Evolutionary conservation across 2,329 filamentous ascomycete genomes (phyloP), one percentile per base, ranked within the genome.

Genomic region (Madurella mycetomatis): DNA sequence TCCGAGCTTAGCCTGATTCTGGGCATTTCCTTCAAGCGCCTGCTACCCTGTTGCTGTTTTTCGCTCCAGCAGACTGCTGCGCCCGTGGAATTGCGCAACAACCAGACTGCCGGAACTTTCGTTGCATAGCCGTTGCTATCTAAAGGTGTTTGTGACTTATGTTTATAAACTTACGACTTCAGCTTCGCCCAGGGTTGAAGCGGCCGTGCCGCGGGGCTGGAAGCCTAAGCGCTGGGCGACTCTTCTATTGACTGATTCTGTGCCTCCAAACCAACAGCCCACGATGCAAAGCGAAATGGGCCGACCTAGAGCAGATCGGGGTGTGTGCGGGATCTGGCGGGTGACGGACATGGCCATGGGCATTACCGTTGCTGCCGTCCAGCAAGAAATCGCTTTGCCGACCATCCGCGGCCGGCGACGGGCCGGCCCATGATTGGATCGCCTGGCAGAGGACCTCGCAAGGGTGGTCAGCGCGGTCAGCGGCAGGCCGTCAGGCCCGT

Each of bases 1-100:
- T 46, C 30, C 3, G 40, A 37, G 54, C 15, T 37, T 57, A 57
- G 54, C 42, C 39, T 31, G 18, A 30, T 12, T 31, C 57, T 55
- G 53, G 54, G 54, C 47, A 47, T 54, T 34, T 12, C 46, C 41
- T 51, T 40, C 49, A 60, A 60, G 57, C 57, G 57, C 57, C 57
- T 47, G 57, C 55, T 2, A 37, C 34, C 34, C 34, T 37, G 34
- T 37, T 37, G 2, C 34, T 37, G 9, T 37, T 15, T 11, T 11
- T 37, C 13, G 13, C 11, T 9, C 13, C 4, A 11, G 9, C 13
- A 4, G 11, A 15, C 34, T 37, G 9, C 49, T 45, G 48, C 40
- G 48, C 42, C 37, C 43, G 19, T 5, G 2, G 18, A 9, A 30
- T 16, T 25, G 19, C n/a, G 44, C 44, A 53, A 53, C 30, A 44